Evolutionary conservation across 495 filamentous ascomycete genomes (phyloP), one percentile per base, ranked within the genome.

Genomic region (Pyronema omphalodes): DNA sequence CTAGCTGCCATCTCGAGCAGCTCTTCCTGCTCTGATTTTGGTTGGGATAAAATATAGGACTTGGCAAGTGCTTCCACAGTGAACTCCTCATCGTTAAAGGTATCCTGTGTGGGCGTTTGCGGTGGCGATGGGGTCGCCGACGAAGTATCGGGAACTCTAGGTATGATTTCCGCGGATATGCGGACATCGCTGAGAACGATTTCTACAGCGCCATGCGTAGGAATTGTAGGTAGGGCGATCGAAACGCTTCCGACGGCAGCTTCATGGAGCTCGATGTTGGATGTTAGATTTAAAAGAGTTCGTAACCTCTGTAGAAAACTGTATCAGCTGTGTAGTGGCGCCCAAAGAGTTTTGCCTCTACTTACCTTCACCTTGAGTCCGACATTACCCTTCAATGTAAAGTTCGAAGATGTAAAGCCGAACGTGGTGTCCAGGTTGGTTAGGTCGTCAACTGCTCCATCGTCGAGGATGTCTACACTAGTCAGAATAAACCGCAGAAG

Each of bases 11-110:
- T 60, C 7, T 76, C 77, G 0, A 74, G 70, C 5, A 96, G 76
- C 36, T 75, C 75, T 58, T 79, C 83, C 62, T 91, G 84, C 53
- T 82, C 76, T 9, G 63, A 63, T 41, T 66, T 67, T 0, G 87
- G 83, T 58, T 95, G 85, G 0, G 85, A 76, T 58, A 86, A 75
- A 11, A 96, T 71, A 67, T 94, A 95, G 0, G 84, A 93, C 65
- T 87, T 74, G 3, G 89, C 89, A 34, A 96, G 73, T 54, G 89
- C 82, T 57, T 81, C 75, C n/a, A 86, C 78, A 12, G 83, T 86
- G 15, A 73, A 62, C 1, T 74, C 71, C n/a, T 61, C 57, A n/a
- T 19, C 47, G 15, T 57, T 47, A 14, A 40, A 37, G 9, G 35
- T 12, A n/a, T 34, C 41, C 9, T 39, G 52, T 11, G 40, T 39